Base-by-base conservation (phyloP, 805 yeast species). In the Metschnikowia reukaufii region DNA sequence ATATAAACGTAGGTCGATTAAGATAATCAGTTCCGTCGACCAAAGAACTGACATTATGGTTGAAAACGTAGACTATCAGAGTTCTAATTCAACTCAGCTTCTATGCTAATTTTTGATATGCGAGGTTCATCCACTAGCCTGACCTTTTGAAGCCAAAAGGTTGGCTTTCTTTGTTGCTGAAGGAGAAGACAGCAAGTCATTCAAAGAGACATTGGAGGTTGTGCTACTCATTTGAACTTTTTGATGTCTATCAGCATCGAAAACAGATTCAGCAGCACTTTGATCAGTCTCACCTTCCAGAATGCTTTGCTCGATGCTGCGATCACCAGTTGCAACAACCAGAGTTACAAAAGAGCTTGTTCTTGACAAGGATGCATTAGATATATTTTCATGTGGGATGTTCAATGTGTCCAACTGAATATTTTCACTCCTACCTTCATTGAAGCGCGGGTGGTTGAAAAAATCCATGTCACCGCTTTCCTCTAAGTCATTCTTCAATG, bases 251-350 rank as follows among this genome's bases (percentile, higher is more conserved):
- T 52, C 58, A 3, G 29, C 37, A 36, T 65, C 69, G 58, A 72
- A 72, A 3, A 72, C 73, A 32, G 73, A 68, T 20, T 70, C 70
- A n/a, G 70, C 55, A 12, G 70, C 65, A 45, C 70, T 64, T 44
- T 63, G 62, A 36, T 69, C 73, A 31, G 70, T 58, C 12, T 70
- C 66, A 8, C 63, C 50, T 16, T 53, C 58, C 47, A 50, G 47
- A 21, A 48, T 20, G 10, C 42, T 42, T 19, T 45, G 39, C 4
- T 10, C 36, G n/a, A 16, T 33, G 33, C 35, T 31, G 20, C n/a
- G 39, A 6, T 36, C 32, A 29, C 39, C 38, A 39, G 17, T 4
- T 8, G 30, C 19, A 15, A 38, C 15, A 10, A 19, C 47, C 23
- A 16, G 23, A 6, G 47, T 42, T 4, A 33, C 7, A 15, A 44